Evolutionary conservation across 2,329 filamentous ascomycete species (phyloP), one percentile per base, ranked within the genome.

Genomic region (Alternaria solani): DNA sequence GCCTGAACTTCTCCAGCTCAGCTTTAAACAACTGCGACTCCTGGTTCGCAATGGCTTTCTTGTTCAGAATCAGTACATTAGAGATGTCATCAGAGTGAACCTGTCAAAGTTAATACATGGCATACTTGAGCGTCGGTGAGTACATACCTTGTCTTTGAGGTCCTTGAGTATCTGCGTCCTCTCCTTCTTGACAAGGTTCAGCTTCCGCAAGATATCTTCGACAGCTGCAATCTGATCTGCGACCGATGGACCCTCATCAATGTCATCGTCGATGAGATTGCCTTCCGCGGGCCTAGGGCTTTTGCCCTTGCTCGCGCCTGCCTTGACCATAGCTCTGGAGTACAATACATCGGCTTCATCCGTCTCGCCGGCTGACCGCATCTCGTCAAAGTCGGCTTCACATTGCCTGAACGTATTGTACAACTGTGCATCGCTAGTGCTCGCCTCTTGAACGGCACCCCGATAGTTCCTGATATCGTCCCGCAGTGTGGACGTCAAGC

Each of bases 61-160:
- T 98, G 84, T 99, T 99, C 60, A 99, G 83, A 57, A 99, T 99
- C 61, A 99, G 84, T 12, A 98, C 94, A 74, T 97, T 95, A 5
- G 94, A 97, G 65, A 99, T 99, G 73, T 99, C 96, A 74, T 99
- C 96, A 67, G 91, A 93, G 80, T 96, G 94, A 54, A 94, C 90
- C 94, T 97, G 66, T 14, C 48, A 20, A 41, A 28, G 44, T 66
- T 55, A 64, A 63, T 38, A 54, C 38, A 11, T 7, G 5, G 7
- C 18, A 38, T 39, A 20, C 14, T 5, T 2, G 20, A n/a, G 23
- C 7, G 4, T 25, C 14, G 28, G 18, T 18, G 9, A 38, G 16
- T 11, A 55, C 84, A 71, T 79, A 96, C 95, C 89, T 96, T 98
- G 67, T 98, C 94, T 79, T 99, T 99, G 69, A 99, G 83, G 79